These are phyloP conservation scores for Neonectria magnoliae DNA, from an alignment of 2,329 filamentous ascomycete species.

Conservation along the genomic window DNA sequence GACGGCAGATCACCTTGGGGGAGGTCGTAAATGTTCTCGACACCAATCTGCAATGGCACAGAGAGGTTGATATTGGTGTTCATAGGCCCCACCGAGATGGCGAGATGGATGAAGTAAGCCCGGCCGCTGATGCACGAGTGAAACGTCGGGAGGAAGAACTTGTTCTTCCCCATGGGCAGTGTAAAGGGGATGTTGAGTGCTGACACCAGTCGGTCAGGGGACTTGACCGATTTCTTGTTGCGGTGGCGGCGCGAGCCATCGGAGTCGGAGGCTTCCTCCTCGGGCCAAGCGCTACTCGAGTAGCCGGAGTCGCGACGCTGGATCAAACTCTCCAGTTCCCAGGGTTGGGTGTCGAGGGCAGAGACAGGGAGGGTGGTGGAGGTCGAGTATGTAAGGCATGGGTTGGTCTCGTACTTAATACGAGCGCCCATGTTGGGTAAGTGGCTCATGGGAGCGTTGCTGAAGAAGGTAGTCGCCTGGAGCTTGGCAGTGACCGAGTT, in stretches of 20 bases:
- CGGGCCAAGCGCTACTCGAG: constrained; percentile 52
- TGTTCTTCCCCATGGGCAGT: constrained; percentile 58
- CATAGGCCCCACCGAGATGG: constrained; percentile 54
- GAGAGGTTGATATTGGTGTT: constrained; percentile 56
- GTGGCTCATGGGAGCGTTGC: constrained; percentile 54
- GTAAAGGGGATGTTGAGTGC: constrained; percentile 59
- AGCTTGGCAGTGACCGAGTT: constrained; percentile 62
- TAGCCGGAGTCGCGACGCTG: constrained; percentile 65
- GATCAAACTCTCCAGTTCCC: constrained; percentile 51
- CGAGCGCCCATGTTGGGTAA: constrained; percentile 63
- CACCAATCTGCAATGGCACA: constrained; percentile 63
- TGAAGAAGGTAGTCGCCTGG: constrained; percentile 63
- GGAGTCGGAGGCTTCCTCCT: constrained; percentile 49
- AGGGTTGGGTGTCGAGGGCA: constrained; percentile 49
- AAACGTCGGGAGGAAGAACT: constrained; percentile 65
- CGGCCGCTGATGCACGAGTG: constrained; percentile 67
- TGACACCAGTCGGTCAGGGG: constrained; percentile 53
- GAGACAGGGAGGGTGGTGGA: constrained; percentile 54
- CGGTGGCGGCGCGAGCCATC: constrained; percentile 39
- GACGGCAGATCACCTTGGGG: constrained; percentile 52
- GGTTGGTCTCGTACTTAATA: constrained; percentile 51
- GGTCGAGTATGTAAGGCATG: constrained; percentile 58
- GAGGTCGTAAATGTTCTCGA: constrained; percentile 51
- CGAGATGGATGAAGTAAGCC: constrained; percentile 63
- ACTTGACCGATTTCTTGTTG: constrained; percentile 40